These are phyloP conservation scores for Citrus sinensis DNA, from an alignment of 345 rosid species.

Conservation along the genomic window DNA sequence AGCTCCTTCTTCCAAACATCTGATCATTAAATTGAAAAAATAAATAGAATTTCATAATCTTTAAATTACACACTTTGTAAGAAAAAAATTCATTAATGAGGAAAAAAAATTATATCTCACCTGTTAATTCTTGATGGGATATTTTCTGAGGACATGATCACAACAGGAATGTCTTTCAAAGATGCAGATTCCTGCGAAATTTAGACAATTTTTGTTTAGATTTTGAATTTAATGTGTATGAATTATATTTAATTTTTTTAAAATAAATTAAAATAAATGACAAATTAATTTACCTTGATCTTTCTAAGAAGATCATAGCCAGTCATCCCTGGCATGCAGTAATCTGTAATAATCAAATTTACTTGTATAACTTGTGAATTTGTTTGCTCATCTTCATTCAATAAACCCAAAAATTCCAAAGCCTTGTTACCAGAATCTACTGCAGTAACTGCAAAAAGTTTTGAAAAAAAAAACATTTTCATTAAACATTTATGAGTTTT, in stretches of 20 bases:
- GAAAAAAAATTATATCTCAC: constrained; percentile 20
- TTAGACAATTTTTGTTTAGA: neutral
- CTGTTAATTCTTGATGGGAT: constrained; percentile 77
- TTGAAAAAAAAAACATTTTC: neutral
- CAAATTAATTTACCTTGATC: constrained; percentile 52
- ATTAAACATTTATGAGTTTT: neutral
- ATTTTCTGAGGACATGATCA: constrained; percentile 92
- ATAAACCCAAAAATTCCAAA: constrained; percentile 66
- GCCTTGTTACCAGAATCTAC: constrained; percentile 95
- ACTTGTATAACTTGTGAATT: constrained; percentile 43
- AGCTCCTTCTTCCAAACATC: constrained; percentile 91
- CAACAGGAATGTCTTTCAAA: constrained; percentile 77
- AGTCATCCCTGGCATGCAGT: constrained; percentile 97
- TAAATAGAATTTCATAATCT: neutral
- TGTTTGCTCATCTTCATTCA: constrained; percentile 29
- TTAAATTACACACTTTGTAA: no score
- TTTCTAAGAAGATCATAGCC: constrained; percentile 89
- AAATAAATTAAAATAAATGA: neutral
- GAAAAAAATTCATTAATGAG: neutral
- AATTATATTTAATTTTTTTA: neutral
- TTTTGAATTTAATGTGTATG: neutral
- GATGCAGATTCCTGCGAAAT: constrained; percentile 55
- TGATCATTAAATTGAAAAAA: constrained; percentile 17
- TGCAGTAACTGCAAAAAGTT: constrained; percentile 55
- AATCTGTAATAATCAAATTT: constrained; percentile 85